A percentile compares a stretch with the other conserved stretches of the same genome.
Evolutionary conservation across 2,329 filamentous ascomycete species (phyloP).

Genomic region (Colletotrichum trifolii): DNA sequence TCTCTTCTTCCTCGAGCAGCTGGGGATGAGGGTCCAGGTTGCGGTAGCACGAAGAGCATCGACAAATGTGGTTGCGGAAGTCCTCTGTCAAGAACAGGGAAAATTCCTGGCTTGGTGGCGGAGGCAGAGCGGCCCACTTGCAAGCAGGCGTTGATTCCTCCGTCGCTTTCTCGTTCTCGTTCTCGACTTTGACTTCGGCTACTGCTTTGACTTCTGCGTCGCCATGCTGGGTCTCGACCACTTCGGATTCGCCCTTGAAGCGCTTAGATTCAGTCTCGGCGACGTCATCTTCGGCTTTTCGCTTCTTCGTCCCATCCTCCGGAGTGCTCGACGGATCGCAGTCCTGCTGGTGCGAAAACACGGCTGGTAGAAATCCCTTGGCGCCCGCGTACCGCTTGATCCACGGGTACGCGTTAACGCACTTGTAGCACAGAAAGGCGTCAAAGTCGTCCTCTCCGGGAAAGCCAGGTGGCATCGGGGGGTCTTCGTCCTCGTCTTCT

Average conservation of each 20-base stretch:
- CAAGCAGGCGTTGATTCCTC: constrained; percentile 51
- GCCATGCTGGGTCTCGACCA: constrained; percentile 28
- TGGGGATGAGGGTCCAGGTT: constrained; percentile 77
- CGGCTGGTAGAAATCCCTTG: constrained; percentile 80
- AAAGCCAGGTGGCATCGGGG: constrained; percentile 84
- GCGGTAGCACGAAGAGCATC: constrained; percentile 83
- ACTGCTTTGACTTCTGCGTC: constrained; percentile 16
- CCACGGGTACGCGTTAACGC: constrained; percentile 88
- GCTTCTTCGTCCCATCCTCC: constrained; percentile 64
- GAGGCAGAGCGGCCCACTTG: constrained; percentile 71
- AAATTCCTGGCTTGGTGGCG: constrained; percentile 66
- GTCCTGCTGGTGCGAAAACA: constrained; percentile 60
- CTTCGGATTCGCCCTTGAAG: constrained; percentile 56
- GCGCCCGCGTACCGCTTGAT: constrained; percentile 88
- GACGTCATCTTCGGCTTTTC: constrained; percentile 70
- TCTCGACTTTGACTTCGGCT: constrained; percentile 32
- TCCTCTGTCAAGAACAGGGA: constrained; percentile 84
- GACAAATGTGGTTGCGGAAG: constrained; percentile 87
- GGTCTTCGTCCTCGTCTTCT: constrained; percentile 65
- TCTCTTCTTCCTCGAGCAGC: constrained; percentile 92
- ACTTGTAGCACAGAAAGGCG: constrained; percentile 93
- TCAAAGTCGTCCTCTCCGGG: constrained; percentile 91
- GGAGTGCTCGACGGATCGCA: constrained; percentile 26
- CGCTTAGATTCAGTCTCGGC: constrained; percentile 60
- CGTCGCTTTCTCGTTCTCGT: background rate